phyloP scores from a whole-genome alignment of 345 rosid species.

The Pugionium dolabratum region DNA sequence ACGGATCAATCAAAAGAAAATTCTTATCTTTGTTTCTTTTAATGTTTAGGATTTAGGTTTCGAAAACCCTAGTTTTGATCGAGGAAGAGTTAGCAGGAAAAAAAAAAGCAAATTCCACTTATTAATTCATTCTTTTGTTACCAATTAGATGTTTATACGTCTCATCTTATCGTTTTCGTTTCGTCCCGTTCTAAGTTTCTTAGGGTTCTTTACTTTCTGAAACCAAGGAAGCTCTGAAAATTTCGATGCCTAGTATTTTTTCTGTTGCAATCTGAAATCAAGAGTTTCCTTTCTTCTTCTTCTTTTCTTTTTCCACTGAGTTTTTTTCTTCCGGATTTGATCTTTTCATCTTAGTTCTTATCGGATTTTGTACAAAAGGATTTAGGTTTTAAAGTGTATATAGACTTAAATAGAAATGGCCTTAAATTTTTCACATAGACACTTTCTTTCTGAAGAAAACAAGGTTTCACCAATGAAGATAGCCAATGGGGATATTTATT shows the following conservation, averaged over 20 bases:
- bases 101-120: not conserved
- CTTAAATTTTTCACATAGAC: slow-evolving; percentile 80
- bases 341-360: slow-evolving; percentile 25
- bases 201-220: slow-evolving; percentile 27
- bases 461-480: slow-evolving; percentile 69
- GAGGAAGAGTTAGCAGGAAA: slow-evolving; percentile 9
- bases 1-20: not conserved
- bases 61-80: slow-evolving; percentile 43
- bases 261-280: slow-evolving; percentile 48
- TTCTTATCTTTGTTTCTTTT: not conserved
- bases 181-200: slow-evolving; percentile 6
- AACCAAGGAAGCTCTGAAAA: slow-evolving; percentile 35
- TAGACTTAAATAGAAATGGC: slow-evolving; percentile 56
- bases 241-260: slow-evolving; percentile 51
- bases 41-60: slow-evolving; percentile 29
- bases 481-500: slow-evolving; percentile 53
- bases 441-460: slow-evolving; percentile 65
- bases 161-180: slow-evolving; percentile 22
- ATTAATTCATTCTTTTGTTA: slow-evolving; percentile 39
- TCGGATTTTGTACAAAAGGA: slow-evolving; percentile 33
- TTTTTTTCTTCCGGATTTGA: slow-evolving; percentile 29
- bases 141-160: slow-evolving; percentile 36
- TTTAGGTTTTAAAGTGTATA: slow-evolving; percentile 20
- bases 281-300: slow-evolving; percentile 42
- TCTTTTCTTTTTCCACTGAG: not conserved